Evolutionary conservation across 768 basidiomycete genomes (phyloP).

Genomic region (Lactifluus volemus): DNA sequence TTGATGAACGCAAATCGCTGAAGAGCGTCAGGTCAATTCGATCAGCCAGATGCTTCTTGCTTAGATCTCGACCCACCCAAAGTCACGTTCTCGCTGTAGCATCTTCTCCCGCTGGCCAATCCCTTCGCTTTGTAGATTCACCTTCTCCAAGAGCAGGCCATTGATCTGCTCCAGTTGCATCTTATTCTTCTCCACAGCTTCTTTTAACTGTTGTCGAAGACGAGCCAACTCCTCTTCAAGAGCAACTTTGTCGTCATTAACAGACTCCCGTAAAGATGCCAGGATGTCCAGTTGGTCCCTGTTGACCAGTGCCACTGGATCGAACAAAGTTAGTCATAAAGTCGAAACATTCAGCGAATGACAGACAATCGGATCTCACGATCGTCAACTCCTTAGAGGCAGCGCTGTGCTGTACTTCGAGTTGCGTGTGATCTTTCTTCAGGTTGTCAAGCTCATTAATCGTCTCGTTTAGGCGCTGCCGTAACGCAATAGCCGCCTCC

Average conservation of each 20-base stretch:
- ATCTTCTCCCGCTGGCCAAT: conserved; percentile 82
- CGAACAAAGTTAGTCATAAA: not conserved
- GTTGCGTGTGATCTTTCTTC: conserved; percentile 56
- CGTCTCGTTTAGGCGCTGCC: conserved; percentile 81
- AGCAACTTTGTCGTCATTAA: conserved; percentile 76
- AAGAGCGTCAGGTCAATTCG: not conserved
- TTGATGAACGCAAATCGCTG: conserved; percentile 68
- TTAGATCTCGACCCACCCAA: conserved; percentile 45
- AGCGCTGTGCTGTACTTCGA: conserved; percentile 60
- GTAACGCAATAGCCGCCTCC: conserved; percentile 81
- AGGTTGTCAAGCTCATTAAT: conserved; percentile 71
- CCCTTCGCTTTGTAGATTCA: conserved; percentile 82
- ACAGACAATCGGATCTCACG: conserved; percentile 78
- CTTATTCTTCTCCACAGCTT: conserved; percentile 71
- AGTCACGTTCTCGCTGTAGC: conserved; percentile 78
- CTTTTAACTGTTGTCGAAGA: conserved; percentile 58
- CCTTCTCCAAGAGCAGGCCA: conserved; percentile 80
- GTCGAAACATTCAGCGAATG: not conserved
- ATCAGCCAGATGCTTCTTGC: not conserved
- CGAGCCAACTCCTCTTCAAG: conserved; percentile 61
- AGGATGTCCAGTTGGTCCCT: conserved; percentile 92
- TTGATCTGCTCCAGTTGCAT: conserved; percentile 91
- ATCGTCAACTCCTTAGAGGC: conserved; percentile 63
- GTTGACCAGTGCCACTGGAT: conserved; percentile 78
- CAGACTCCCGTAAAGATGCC: conserved; percentile 73